Percentiles rank a stretch among this genome's conserved stretches.
These are phyloP conservation scores for Pisolithus albus DNA, from an alignment of 768 basidiomycete species.

Conservation along the genomic window DNA sequence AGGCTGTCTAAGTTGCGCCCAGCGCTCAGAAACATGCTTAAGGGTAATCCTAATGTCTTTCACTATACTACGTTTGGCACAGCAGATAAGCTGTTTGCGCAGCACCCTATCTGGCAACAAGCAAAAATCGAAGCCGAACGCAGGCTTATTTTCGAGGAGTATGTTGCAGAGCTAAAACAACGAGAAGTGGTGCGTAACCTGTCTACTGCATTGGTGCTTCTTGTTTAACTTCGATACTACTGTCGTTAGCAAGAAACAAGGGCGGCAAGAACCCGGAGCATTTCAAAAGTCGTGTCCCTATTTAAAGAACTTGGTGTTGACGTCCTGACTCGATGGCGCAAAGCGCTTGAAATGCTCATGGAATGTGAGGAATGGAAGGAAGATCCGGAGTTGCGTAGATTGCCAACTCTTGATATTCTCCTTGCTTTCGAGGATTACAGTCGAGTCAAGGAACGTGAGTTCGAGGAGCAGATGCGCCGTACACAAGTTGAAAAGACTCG, in stretches of 20 bases:
- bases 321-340: conserved; percentile 89
- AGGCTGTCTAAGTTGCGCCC: conserved; percentile 83
- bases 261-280: conserved; percentile 68
- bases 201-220: not conserved
- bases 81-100: conserved; percentile 77
- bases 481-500: conserved; percentile 78
- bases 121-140: conserved; percentile 82
- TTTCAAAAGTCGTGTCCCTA: conserved; percentile 74
- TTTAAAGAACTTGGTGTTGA: conserved; percentile 87
- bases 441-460: conserved; percentile 82
- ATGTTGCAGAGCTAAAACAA: conserved; percentile 76
- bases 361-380: conserved; percentile 73
- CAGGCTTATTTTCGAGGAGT: conserved; percentile 85
- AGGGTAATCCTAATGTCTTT: conserved; percentile 81
- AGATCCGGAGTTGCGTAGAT: conserved; percentile 69
- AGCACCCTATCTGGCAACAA: conserved; percentile 89
- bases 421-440: conserved; percentile 94
- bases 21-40: conserved; percentile 78
- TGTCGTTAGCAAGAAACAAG: conserved; percentile 65
- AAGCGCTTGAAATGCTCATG: conserved; percentile 68
- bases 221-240: conserved; percentile 5
- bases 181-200: conserved; percentile 71
- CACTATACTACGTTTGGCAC: conserved; percentile 89
- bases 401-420: conserved; percentile 88
- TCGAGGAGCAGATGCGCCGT: conserved; percentile 79